These are phyloP conservation scores for Solanum raphanifolium DNA, from an alignment of 257 asterid genomes.

Conservation along the genomic window DNA sequence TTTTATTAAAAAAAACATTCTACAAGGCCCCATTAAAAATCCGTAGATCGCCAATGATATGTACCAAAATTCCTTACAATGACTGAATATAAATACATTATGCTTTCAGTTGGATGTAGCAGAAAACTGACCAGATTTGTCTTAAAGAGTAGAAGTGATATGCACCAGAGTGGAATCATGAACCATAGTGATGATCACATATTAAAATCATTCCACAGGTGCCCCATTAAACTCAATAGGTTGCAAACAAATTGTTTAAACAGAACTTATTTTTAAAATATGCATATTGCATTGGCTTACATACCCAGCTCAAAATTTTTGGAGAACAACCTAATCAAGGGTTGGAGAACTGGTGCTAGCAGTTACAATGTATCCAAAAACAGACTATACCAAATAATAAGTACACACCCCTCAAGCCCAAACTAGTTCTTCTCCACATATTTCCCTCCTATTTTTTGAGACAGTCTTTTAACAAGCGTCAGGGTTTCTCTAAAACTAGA, in stretches of 20 bases:
- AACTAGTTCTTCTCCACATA: neutral
- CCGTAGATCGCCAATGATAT: neutral
- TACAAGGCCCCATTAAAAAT: neutral
- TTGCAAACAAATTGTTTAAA: neutral
- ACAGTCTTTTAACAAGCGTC: neutral
- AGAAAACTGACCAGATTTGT: neutral
- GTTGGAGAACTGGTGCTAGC: neutral
- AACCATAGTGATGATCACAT: neutral
- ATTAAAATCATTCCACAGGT: neutral
- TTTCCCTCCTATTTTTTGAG: neutral
- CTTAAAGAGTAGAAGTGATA: slow-evolving; percentile 50
- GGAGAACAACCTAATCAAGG: neutral
- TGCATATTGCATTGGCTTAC: neutral
- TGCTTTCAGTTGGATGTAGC: neutral
- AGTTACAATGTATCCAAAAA: neutral
- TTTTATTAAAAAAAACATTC: neutral
- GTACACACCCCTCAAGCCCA: neutral
- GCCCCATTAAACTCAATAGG: neutral
- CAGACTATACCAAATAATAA: neutral
- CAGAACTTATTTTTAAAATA: neutral
- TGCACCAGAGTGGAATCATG: slow-evolving; percentile 16
- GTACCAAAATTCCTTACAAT: neutral
- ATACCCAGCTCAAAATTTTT: neutral
- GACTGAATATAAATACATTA: neutral
- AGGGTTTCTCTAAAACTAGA: neutral